Evolutionary conservation across 345 rosid species (phyloP).

Genomic region (Diplotaxis tenuifolia): DNA sequence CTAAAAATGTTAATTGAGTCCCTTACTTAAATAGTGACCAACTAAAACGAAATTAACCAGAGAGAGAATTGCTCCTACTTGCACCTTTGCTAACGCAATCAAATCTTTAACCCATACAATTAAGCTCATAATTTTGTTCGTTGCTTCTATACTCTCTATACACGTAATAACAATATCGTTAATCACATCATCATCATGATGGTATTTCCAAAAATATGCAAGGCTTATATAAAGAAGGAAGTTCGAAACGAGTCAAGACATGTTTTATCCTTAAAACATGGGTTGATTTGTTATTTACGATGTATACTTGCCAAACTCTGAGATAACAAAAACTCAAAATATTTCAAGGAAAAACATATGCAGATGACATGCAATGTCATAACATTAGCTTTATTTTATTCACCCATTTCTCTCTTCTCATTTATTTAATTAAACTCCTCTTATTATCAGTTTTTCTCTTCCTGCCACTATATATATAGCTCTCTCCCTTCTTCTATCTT

Average conservation of each 20-base stretch:
- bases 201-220: neutral
- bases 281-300: slow-evolving; percentile 1
- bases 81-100: slow-evolving; percentile 32
- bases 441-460: too few relatives aligned
- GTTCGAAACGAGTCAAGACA: slow-evolving; percentile 1
- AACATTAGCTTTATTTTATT: slow-evolving; percentile 30
- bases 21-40: slow-evolving; percentile 29
- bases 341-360: neutral
- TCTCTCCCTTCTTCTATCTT: slow-evolving; percentile 19
- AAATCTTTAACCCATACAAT: slow-evolving; percentile 36
- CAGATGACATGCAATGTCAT: slow-evolving; percentile 29
- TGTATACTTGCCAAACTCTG: too few relatives aligned
- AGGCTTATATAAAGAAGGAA: neutral
- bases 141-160: slow-evolving; percentile 22
- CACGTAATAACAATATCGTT: neutral
- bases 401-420: slow-evolving; percentile 32
- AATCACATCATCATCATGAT: neutral
- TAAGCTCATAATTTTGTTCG: slow-evolving; percentile 30
- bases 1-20: too few relatives aligned
- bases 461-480: slow-evolving; percentile 24
- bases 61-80: slow-evolving; percentile 12
- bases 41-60: slow-evolving; percentile 26
- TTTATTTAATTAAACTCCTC: neutral
- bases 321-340: neutral
- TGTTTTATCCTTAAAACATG: slow-evolving; percentile 20